Percentiles rank a stretch among this genome's conserved stretches.
phyloP scores from a whole-genome alignment of 164 flowering plant species.

The Piper longum region DNA sequence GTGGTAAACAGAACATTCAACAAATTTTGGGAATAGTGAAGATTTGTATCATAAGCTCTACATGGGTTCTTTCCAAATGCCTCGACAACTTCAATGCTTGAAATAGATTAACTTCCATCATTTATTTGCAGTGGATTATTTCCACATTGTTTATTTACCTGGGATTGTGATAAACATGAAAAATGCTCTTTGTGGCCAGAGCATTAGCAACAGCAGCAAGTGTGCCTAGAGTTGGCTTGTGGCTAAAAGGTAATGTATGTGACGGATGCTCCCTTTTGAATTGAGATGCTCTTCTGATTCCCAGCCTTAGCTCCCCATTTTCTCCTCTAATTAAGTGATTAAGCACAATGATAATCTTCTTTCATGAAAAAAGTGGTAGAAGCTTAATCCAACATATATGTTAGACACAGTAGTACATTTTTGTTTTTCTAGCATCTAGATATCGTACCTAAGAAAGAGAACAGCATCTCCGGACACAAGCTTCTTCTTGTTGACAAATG shows the following conservation, averaged over 20 bases:
- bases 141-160: slow-evolving; percentile 30
- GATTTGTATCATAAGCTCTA: too few species aligned
- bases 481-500: slow-evolving; percentile 89
- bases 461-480: slow-evolving; percentile 96
- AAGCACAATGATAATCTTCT: background rate
- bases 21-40: background rate
- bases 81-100: too few species aligned
- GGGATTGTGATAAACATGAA: slow-evolving; percentile 70
- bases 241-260: slow-evolving; percentile 19
- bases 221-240: slow-evolving; percentile 23
- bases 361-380: background rate
- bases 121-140: too few species aligned
- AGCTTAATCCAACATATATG: background rate
- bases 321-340: slow-evolving; percentile 39
- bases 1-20: too few species aligned
- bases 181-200: slow-evolving; percentile 36
- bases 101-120: too few species aligned
- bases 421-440: background rate
- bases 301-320: slow-evolving; percentile 83
- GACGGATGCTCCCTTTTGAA: slow-evolving; percentile 25
- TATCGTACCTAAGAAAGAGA: slow-evolving; percentile 70
- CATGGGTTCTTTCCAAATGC: too few species aligned
- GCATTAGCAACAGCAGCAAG: slow-evolving; percentile 45
- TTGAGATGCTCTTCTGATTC: slow-evolving; percentile 70
- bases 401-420: background rate